Conservation (phyloP, 179 eudicot species). For the Heliamphora pulchella region DNA sequence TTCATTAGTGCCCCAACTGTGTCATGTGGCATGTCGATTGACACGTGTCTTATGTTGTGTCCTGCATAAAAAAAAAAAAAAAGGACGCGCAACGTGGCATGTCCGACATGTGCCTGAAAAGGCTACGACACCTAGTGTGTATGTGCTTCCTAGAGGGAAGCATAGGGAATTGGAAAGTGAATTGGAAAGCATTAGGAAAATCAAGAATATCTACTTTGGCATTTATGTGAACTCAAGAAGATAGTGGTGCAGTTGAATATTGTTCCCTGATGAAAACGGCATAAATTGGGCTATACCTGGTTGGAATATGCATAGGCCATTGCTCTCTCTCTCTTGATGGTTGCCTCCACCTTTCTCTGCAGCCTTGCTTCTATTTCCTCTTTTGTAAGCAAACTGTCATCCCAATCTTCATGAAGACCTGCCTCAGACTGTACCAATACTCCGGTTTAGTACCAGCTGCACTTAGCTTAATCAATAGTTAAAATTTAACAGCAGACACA, state of each 20-base stretch:
- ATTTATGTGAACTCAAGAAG: neutral
- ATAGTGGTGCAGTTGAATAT: neutral
- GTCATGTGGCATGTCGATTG: too few species aligned
- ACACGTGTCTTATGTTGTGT: too few species aligned
- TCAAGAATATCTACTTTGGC: too few species aligned
- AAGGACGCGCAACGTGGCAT: too few species aligned
- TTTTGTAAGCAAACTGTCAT: slow-evolving; percentile 78
- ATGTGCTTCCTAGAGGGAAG: too few species aligned
- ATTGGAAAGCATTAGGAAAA: too few species aligned
- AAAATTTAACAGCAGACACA: neutral
- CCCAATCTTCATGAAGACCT: slow-evolving; percentile 59
- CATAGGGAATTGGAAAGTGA: too few species aligned
- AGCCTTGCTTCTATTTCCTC: slow-evolving; percentile 71
- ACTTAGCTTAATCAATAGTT: neutral
- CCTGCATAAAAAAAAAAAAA: too few species aligned
- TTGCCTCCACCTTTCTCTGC: slow-evolving; percentile 69
- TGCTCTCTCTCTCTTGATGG: slow-evolving; percentile 76
- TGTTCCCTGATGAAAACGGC: neutral
- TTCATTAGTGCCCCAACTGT: too few species aligned
- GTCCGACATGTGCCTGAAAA: too few species aligned
- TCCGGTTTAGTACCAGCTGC: neutral
- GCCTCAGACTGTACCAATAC: slow-evolving; percentile 36
- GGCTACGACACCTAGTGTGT: too few species aligned
- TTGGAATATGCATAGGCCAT: slow-evolving; percentile 92
- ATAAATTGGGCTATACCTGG: slow-evolving; percentile 44